Conservation (phyloP, 768 basidiomycete genomes). For the Termitomyces sp. region DNA sequence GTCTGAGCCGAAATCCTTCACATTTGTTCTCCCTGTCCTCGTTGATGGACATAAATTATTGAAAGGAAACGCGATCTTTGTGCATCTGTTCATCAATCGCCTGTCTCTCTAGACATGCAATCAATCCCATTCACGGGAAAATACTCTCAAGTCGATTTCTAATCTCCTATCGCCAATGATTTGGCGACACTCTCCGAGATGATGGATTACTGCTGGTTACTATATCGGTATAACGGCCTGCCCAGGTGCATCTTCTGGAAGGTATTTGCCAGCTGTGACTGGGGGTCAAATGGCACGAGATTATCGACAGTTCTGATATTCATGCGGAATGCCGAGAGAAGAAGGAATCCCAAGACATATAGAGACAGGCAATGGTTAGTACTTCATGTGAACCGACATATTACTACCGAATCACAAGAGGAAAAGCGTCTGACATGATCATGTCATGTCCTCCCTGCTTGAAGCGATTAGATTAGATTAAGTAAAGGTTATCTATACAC, state of each 20-base stretch:
- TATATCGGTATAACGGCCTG: constrained; percentile 17
- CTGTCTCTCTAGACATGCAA: no score
- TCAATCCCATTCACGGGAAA: no score
- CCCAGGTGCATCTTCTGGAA: constrained; percentile 10
- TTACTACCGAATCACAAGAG: no score
- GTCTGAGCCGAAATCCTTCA: no score
- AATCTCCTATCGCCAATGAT: background rate
- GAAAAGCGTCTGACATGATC: background rate
- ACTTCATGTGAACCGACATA: no score
- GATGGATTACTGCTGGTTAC: constrained; percentile 26
- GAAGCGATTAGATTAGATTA: background rate
- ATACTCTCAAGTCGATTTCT: background rate
- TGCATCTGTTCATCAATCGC: no score
- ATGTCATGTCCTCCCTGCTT: background rate
- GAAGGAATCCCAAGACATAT: no score
- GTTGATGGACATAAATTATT: no score
- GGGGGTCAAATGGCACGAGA: constrained; percentile 17
- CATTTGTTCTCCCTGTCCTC: no score
- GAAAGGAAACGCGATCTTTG: no score
- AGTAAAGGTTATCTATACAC: background rate
- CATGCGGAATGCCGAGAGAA: background rate
- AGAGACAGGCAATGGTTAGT: no score
- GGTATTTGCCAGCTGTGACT: constrained; percentile 33
- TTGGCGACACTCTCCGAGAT: constrained; percentile 17
- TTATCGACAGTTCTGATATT: background rate